These are phyloP conservation scores for Paraconiothyrium brasiliense DNA, from an alignment of 2,329 filamentous ascomycete species.

Conservation along the genomic window DNA sequence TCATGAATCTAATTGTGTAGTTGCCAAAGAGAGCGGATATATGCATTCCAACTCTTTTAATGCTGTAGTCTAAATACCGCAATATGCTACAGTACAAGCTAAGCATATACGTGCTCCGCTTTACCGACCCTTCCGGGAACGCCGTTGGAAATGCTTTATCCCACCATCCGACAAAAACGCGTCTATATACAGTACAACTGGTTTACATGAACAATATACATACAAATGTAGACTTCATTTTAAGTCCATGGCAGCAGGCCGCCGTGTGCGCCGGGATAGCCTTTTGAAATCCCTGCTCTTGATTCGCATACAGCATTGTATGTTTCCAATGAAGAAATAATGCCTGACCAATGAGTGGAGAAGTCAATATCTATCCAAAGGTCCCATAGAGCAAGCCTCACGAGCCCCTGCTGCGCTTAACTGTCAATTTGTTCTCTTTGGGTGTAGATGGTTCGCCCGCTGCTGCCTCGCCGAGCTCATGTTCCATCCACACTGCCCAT, in stretches of 20 bases:
- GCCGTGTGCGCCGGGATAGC: too few species aligned
- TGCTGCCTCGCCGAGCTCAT: slow-evolving; percentile 35
- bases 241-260: neutral
- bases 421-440: neutral
- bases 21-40: neutral
- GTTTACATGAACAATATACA: slow-evolving; percentile 2
- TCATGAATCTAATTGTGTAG: neutral
- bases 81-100: neutral
- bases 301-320: neutral
- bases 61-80: neutral
- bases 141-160: slow-evolving; percentile 1
- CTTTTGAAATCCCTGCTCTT: too few species aligned
- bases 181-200: slow-evolving; percentile 12
- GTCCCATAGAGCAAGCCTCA: neutral
- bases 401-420: neutral
- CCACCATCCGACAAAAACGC: neutral
- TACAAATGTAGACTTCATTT: neutral
- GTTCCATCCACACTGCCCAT: slow-evolving; percentile 41
- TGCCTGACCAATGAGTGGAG: neutral
- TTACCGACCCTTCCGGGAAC: neutral
- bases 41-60: neutral
- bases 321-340: neutral
- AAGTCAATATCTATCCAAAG: too few species aligned
- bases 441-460: neutral
- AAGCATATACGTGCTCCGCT: slow-evolving; percentile 1